A percentile compares a stretch with the other conserved stretches of the same genome.
Evolutionary conservation across 2,329 filamentous ascomycete species (phyloP).

Genomic region (Phyllosticta capitalensis): DNA sequence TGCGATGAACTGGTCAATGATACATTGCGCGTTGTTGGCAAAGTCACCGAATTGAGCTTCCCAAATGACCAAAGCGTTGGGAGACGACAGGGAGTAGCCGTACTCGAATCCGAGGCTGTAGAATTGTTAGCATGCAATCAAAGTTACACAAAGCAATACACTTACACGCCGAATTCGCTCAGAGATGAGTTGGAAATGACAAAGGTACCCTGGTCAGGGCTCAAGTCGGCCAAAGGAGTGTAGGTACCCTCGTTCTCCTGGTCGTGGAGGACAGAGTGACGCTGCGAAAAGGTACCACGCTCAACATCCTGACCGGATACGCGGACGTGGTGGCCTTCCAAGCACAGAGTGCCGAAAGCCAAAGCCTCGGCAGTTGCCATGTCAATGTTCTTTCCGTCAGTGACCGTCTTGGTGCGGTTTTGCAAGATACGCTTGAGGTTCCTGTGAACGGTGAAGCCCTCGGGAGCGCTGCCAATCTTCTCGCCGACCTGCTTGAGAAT

Average conservation of each 20-base stretch:
- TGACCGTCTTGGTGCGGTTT: slow-evolving; percentile 82
- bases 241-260: slow-evolving; percentile 90
- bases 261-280: slow-evolving; percentile 94
- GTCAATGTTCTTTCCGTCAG: slow-evolving; percentile 90
- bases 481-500: slow-evolving; percentile 73
- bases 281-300: slow-evolving; percentile 98
- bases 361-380: slow-evolving; percentile 96
- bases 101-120: slow-evolving; percentile 88
- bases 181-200: slow-evolving; percentile 94
- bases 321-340: slow-evolving; percentile 92
- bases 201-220: slow-evolving; percentile 87
- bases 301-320: slow-evolving; percentile 98
- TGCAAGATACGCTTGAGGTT: slow-evolving; percentile 94
- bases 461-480: slow-evolving; percentile 67
- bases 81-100: slow-evolving; percentile 93
- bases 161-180: slow-evolving; percentile 57
- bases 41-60: slow-evolving; percentile 99
- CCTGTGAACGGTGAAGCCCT: slow-evolving; percentile 81
- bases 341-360: slow-evolving; percentile 83
- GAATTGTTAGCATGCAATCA: slow-evolving; percentile 18
- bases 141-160: slow-evolving; percentile 11
- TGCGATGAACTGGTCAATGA: slow-evolving; percentile 97
- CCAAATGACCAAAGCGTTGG: slow-evolving; percentile 97
- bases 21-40: slow-evolving; percentile 97
- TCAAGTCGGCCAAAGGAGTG: slow-evolving; percentile 82